These are phyloP conservation scores for Nitzschia inconspicua DNA, from an alignment of 108 stramenopile genomes.

Conservation along the genomic window DNA sequence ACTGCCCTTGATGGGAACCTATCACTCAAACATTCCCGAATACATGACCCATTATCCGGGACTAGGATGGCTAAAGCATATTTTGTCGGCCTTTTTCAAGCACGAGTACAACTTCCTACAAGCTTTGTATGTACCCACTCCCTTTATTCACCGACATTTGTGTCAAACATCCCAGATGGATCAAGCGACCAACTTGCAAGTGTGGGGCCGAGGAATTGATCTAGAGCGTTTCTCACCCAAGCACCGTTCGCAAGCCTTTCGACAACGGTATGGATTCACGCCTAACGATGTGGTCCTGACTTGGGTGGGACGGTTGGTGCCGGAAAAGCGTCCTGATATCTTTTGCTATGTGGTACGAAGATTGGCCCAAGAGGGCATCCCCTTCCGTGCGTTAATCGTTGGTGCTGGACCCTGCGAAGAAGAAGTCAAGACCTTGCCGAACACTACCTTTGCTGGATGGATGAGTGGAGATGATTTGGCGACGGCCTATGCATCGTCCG, in stretches of 20 bases:
- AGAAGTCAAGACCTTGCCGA: constrained; percentile 37
- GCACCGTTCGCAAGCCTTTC: constrained; percentile 42
- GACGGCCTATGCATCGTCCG: constrained; percentile 65
- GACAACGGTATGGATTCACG: constrained; percentile 43
- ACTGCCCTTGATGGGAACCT: constrained; percentile 62
- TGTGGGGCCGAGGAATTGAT: constrained; percentile 80
- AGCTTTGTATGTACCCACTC: constrained; percentile 62
- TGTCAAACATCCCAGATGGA: constrained; percentile 31
- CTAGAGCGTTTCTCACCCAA: constrained; percentile 55
- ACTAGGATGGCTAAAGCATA: constrained; percentile 44
- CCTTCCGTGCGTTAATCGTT: constrained; percentile 51
- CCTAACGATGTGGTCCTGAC: constrained; percentile 55
- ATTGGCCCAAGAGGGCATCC: constrained; percentile 25
- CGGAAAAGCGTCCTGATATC: constrained; percentile 69
- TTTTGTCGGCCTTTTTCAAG: constrained; percentile 41
- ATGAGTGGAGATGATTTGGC: constrained; percentile 54
- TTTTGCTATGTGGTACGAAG: constrained; percentile 43
- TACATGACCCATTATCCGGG: constrained; percentile 61
- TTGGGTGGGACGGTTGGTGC: constrained; percentile 70
- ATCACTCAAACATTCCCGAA: constrained; percentile 64
- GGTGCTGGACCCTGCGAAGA: constrained; percentile 58
- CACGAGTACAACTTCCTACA: constrained; percentile 61
- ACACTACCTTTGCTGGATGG: constrained; percentile 62
- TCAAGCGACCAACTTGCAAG: constrained; percentile 39
- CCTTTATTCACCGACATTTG: constrained; percentile 43